Percentiles rank a stretch among this genome's conserved stretches.
phyloP scores from a whole-genome alignment of 352 stramenopile genomes.

The Phytophthora europaea region DNA sequence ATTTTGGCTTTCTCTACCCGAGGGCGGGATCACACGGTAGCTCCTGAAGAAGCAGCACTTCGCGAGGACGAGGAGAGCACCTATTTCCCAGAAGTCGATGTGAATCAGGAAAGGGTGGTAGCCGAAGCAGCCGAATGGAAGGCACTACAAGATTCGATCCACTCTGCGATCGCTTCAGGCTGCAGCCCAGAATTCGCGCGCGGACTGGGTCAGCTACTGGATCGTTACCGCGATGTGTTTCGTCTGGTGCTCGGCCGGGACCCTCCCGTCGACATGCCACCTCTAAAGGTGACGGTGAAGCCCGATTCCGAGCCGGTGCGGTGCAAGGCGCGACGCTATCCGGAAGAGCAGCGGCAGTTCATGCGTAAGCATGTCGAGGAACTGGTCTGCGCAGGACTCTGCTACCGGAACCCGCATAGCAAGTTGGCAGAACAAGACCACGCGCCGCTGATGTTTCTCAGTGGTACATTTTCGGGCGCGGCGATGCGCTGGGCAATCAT shows the following conservation, averaged over 20 bases:
- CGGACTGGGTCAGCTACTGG: background rate
- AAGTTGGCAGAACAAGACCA: background rate
- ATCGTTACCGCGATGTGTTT: background rate
- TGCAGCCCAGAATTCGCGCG: background rate
- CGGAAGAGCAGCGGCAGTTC: background rate
- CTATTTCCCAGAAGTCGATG: background rate
- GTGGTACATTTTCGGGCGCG: slow-evolving; percentile 2
- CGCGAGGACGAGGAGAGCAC: too few relatives aligned
- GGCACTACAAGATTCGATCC: background rate
- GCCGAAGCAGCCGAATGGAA: background rate
- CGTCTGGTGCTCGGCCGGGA: background rate
- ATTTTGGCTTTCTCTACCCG: too few relatives aligned
- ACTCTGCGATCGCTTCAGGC: too few relatives aligned
- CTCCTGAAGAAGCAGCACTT: too few relatives aligned
- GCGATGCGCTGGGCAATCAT: slow-evolving; percentile 16
- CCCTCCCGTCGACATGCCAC: background rate
- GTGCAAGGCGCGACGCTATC: background rate
- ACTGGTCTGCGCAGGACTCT: background rate
- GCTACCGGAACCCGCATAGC: background rate
- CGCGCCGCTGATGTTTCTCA: background rate
- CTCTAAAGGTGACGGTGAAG: background rate
- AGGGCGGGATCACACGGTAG: too few relatives aligned
- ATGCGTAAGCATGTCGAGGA: background rate
- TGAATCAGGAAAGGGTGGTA: background rate
- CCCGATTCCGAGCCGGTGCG: background rate